Percentiles rank a stretch among this genome's conserved stretches.
Evolutionary conservation across 2,329 filamentous ascomycete genomes (phyloP).

Genomic region (Venturia aucupariae): DNA sequence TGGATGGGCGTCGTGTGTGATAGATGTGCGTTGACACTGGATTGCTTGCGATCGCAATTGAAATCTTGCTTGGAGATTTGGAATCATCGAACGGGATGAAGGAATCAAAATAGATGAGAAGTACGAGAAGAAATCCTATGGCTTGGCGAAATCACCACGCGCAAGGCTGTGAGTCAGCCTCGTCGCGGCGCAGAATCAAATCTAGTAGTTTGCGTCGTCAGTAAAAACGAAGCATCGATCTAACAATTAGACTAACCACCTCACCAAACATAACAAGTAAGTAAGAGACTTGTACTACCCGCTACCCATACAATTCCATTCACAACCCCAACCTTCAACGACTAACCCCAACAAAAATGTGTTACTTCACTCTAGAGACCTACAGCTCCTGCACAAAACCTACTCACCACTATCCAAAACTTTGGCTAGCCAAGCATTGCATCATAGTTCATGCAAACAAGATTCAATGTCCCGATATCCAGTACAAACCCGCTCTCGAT

Average conservation of each 20-base stretch:
- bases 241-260: background rate
- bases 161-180: constrained; percentile 5
- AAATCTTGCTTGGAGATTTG: no score
- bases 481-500: background rate
- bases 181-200: background rate
- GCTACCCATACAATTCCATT: no score
- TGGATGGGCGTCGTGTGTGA: no score
- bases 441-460: background rate
- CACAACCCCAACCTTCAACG: background rate
- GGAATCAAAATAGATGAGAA: no score
- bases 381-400: background rate
- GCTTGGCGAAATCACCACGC: background rate
- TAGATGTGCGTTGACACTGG: no score
- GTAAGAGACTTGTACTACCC: no score
- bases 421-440: background rate
- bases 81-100: no score
- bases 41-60: no score
- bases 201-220: background rate
- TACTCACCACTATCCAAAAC: background rate
- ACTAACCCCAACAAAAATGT: background rate
- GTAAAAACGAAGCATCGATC: background rate
- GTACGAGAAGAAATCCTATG: no score
- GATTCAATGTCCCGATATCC: background rate
- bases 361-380: background rate
- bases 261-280: background rate